A percentile compares a stretch with the other conserved stretches of the same genome.
These are phyloP conservation scores for Lichtheimia corymbifera DNA, from an alignment of 371 early-diverging fungal species.

Conservation along the genomic window DNA sequence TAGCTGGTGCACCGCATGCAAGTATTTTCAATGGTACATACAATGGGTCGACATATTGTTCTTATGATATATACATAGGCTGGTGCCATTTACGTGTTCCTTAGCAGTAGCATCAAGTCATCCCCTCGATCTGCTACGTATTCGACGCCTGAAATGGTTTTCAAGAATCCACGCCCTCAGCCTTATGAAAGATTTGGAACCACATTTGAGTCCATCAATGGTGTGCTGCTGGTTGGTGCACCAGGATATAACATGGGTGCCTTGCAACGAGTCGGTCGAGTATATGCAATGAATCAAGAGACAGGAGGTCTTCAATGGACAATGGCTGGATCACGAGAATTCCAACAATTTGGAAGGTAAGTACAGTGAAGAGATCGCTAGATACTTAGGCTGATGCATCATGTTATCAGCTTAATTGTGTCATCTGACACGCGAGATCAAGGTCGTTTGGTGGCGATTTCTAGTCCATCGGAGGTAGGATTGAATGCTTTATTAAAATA, in stretches of 20 bases:
- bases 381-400: not conserved
- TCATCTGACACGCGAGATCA: too few species aligned
- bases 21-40: conserved; percentile 7
- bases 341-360: conserved; percentile 53
- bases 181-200: conserved; percentile 45
- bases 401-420: not conserved
- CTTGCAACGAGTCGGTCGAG: conserved; percentile 33
- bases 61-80: conserved; percentile 18
- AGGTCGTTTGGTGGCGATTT: conserved; percentile 20
- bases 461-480: conserved; percentile 40
- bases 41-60: not conserved
- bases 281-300: conserved; percentile 36
- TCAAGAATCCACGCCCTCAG: conserved; percentile 21
- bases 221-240: conserved; percentile 32
- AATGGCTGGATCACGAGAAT: conserved; percentile 36
- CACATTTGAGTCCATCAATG: conserved; percentile 12
- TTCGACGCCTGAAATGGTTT: conserved; percentile 10
- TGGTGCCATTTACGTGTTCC: conserved; percentile 27
- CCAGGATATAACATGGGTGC: conserved; percentile 25
- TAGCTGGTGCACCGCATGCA: conserved; percentile 31
- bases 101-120: conserved; percentile 14
- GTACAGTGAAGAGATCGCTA: too few species aligned
- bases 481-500: not conserved
- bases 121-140: conserved; percentile 7
- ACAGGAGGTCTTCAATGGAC: conserved; percentile 20